Evolutionary conservation across 805 yeast genomes (phyloP).

Genomic region (Saccharomycopsis capsularis): DNA sequence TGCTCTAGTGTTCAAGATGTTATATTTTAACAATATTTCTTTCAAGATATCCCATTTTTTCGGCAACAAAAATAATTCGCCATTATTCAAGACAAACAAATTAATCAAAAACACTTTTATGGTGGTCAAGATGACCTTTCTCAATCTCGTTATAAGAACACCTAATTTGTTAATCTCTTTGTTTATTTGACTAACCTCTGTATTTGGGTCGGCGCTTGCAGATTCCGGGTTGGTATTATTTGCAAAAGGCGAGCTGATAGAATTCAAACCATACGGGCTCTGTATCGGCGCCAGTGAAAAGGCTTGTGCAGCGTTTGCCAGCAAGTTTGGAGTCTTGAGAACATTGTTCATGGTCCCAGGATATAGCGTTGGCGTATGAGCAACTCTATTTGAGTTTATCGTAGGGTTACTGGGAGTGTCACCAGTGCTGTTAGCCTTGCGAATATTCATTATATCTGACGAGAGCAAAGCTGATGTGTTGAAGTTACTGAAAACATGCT

Average conservation of each 20-base stretch:
- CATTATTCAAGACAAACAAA: slow-evolving; percentile 17
- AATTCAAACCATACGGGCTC: slow-evolving; percentile 19
- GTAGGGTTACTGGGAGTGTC: neutral
- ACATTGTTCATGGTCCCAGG: neutral
- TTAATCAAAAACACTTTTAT: slow-evolving; percentile 17
- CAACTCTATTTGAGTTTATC: neutral
- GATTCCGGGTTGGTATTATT: neutral
- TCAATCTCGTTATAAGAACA: neutral
- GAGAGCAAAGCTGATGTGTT: slow-evolving; percentile 4
- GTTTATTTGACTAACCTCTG: neutral
- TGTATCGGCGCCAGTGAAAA: neutral
- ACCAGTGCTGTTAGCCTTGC: neutral
- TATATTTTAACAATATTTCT: slow-evolving; percentile 13
- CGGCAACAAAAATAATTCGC: slow-evolving; percentile 20
- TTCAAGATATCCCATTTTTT: slow-evolving; percentile 17
- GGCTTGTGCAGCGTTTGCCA: neutral
- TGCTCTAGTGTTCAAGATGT: slow-evolving; percentile 15
- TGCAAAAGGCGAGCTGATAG: slow-evolving; percentile 11
- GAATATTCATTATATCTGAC: neutral
- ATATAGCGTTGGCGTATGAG: neutral
- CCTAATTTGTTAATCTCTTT: slow-evolving; percentile 4
- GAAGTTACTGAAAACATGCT: slow-evolving; percentile 9
- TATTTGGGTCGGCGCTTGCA: neutral
- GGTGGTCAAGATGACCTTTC: slow-evolving; percentile 7
- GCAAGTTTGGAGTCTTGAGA: neutral